phyloP scores from a whole-genome alignment of 2,329 filamentous ascomycete species.

The Cercospora sojina region DNA sequence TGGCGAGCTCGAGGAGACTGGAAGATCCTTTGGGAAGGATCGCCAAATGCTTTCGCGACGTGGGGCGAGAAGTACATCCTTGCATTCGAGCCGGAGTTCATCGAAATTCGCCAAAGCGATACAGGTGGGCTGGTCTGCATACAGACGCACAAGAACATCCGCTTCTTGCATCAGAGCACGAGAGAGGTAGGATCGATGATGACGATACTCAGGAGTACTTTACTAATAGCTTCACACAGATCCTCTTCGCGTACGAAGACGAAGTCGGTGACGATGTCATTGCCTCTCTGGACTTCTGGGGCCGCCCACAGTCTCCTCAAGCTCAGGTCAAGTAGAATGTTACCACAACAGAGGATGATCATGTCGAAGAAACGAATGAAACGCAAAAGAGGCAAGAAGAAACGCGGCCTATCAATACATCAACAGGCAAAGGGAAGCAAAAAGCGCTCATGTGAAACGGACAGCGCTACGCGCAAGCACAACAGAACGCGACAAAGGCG shows the following conservation, averaged over 20 bases:
- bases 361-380: neutral
- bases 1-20: conserved; percentile 96
- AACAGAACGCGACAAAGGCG: neutral
- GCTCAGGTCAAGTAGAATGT: conserved; percentile 19
- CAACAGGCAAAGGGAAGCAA: neutral
- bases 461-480: neutral
- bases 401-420: neutral
- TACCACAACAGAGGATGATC: neutral
- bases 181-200: conserved; percentile 71
- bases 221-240: conserved; percentile 65
- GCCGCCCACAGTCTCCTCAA: conserved; percentile 29
- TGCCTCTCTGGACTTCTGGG: conserved; percentile 96
- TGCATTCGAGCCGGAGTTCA: conserved; percentile 95
- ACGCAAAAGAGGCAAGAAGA: neutral
- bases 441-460: neutral
- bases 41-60: conserved; percentile 85
- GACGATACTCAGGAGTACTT: neutral
- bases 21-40: conserved; percentile 97
- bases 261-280: conserved; percentile 91
- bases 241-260: conserved; percentile 96
- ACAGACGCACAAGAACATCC: conserved; percentile 91
- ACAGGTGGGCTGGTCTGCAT: conserved; percentile 89
- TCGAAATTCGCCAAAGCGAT: conserved; percentile 94
- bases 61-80: conserved; percentile 91
- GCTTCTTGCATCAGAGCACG: conserved; percentile 91